Evolutionary conservation across 208 protist species (phyloP).

Genomic region (Crithidia sp.): DNA sequence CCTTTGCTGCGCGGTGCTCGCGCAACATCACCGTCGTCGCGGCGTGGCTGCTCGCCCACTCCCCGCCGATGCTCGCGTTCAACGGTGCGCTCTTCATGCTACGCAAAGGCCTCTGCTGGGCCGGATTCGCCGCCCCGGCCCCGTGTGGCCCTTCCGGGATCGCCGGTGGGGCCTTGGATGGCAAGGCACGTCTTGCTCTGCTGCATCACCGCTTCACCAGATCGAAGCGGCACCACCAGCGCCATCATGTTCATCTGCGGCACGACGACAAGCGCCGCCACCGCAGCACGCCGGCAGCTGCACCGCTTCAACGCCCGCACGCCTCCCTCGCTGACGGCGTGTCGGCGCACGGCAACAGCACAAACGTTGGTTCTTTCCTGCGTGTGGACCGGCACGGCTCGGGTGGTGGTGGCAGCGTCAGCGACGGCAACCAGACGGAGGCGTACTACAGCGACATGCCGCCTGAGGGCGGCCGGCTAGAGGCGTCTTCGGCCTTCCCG

Average conservation of each 20-base stretch:
- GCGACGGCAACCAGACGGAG: constrained; percentile 11
- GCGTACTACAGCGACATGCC: constrained; percentile 12
- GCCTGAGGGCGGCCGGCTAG: not conserved
- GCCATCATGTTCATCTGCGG: not conserved
- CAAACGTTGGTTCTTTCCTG: not conserved
- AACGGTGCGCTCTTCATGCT: not conserved
- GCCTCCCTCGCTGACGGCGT: no score
- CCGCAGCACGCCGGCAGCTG: no score
- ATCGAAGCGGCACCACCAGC: not conserved
- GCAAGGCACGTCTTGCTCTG: not conserved
- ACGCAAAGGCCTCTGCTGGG: not conserved
- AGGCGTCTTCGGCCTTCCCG: not conserved
- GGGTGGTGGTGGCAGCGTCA: constrained; percentile 4
- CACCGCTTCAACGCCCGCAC: no score
- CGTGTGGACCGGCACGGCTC: constrained; percentile 4
- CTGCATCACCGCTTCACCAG: not conserved
- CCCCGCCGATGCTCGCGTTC: not conserved
- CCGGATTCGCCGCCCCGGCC: not conserved
- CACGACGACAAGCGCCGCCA: no score
- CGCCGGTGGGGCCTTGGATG: not conserved
- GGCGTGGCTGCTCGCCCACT: constrained; percentile 7
- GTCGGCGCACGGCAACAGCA: no score
- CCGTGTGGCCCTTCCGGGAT: not conserved
- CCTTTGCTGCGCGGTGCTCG: not conserved
- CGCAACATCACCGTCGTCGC: not conserved